phyloP scores from a whole-genome alignment of 179 eudicot genomes.

The Heliamphora pulchella region DNA sequence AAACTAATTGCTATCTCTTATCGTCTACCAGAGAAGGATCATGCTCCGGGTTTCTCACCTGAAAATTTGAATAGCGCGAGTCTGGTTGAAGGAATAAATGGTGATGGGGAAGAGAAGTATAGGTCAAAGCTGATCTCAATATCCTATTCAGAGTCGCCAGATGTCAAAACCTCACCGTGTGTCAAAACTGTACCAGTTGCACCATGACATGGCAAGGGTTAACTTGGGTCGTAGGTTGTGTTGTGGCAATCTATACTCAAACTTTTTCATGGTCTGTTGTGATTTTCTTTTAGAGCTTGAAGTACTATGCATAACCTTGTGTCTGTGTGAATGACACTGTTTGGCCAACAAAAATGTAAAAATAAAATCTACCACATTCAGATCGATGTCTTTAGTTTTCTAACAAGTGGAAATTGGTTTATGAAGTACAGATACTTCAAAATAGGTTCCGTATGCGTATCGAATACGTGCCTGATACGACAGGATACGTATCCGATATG shows the following conservation, averaged over 20 bases:
- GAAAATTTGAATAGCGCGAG: conserved; percentile 10
- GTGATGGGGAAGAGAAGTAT: conserved; percentile 27
- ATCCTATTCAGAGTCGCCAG: conserved; percentile 31
- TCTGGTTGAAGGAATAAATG: conserved; percentile 11
- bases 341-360: background rate
- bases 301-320: background rate
- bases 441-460: too few species aligned
- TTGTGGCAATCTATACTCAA: background rate
- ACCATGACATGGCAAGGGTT: conserved; percentile 23
- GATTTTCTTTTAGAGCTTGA: background rate
- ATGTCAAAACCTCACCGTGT: conserved; percentile 17
- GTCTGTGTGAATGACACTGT: background rate
- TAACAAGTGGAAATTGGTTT: background rate
- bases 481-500: too few species aligned
- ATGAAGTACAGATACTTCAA: too few species aligned
- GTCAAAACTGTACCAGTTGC: conserved; percentile 16
- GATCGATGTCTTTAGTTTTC: background rate
- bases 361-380: background rate
- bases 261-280: conserved; percentile 2
- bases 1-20: conserved; percentile 45
- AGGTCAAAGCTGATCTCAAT: conserved; percentile 42
- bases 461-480: too few species aligned
- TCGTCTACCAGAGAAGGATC: conserved; percentile 27
- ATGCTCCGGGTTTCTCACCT: conserved; percentile 10
- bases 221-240: background rate